Evolutionary conservation across 1,139 yeast species (phyloP), one percentile per base, ranked within the genome.

Genomic region (Yamadazyma sp.): DNA sequence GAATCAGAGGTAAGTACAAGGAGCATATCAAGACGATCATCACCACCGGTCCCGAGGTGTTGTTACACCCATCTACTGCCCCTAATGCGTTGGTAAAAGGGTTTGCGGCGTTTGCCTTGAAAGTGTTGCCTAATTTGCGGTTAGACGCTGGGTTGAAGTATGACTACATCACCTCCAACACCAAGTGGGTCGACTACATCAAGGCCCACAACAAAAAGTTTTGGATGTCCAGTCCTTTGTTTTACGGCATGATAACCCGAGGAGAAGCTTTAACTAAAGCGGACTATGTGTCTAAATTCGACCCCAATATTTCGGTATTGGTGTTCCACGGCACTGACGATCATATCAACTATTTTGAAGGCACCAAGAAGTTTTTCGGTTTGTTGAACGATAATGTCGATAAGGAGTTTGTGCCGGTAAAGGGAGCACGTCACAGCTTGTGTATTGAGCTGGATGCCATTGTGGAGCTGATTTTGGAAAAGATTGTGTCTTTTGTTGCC

Each of bases 11-110:
- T 3, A 75, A 68, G 45, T 58, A 76, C 57, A 68, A 70, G 33
- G 75, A 78, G 27, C 53, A 70, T 20, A 51, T 90, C 36, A 66
- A 69, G 34, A 84, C 83, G 0, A 76, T 78, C 42, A 63, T 81
- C 33, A 80, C 77, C 2, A 67, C 76, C 26, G 90, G 85, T 1
- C 97, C 97, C 0, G 69, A 84, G 53, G 67, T 89, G 29, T 54
- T 61, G 25, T 63, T 85, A 38, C 86, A 82, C 52, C 64, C 80
- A 62, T 48, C 73, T 20, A 73, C 90, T 0, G 62, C 68, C 35
- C 92, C 94, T 9, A 73, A 75, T 43, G 48, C 67, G 33, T 17
- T 78, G 1, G 56, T 82, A 23, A 70, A 71, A 37, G 48, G 57
- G 9, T 44, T 74, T 16, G 67, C 80, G 28, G 78, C 82, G 11